A percentile compares a stretch with the other conserved stretches of the same genome.
Evolutionary conservation across 106 monocot species (phyloP).

Genomic region (Dendrobium huoshanense): DNA sequence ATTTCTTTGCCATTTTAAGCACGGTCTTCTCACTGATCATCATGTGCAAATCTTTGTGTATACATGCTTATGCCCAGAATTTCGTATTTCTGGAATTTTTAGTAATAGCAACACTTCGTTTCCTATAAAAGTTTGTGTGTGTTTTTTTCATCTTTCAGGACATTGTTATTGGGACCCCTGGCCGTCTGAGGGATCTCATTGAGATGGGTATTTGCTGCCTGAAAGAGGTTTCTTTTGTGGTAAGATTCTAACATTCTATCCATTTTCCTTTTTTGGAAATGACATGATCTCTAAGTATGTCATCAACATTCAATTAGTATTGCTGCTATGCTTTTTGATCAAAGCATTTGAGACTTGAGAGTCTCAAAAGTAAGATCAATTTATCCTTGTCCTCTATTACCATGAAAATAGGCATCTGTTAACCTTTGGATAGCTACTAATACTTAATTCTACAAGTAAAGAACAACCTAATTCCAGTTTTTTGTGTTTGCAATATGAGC

Average conservation of each 20-base stretch:
- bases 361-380: background rate
- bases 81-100: background rate
- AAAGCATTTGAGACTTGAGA: background rate
- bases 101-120: background rate
- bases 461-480: too few relatives aligned
- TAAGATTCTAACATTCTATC: conserved; percentile 21
- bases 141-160: conserved; percentile 42
- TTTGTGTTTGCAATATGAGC: too few relatives aligned
- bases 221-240: conserved; percentile 87
- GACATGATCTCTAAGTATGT: background rate
- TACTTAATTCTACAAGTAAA: too few relatives aligned
- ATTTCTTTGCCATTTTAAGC: background rate
- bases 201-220: conserved; percentile 83
- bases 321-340: background rate
- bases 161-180: conserved; percentile 90
- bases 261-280: background rate
- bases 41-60: background rate
- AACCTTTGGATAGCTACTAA: background rate
- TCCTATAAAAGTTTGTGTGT: background rate
- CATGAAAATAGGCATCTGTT: background rate
- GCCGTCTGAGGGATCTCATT: conserved; percentile 90
- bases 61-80: background rate
- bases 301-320: background rate
- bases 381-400: background rate
- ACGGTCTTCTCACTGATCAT: background rate